Conservation (phyloP, 805 yeast genomes). For the Kodamaea nitidulidarum region DNA sequence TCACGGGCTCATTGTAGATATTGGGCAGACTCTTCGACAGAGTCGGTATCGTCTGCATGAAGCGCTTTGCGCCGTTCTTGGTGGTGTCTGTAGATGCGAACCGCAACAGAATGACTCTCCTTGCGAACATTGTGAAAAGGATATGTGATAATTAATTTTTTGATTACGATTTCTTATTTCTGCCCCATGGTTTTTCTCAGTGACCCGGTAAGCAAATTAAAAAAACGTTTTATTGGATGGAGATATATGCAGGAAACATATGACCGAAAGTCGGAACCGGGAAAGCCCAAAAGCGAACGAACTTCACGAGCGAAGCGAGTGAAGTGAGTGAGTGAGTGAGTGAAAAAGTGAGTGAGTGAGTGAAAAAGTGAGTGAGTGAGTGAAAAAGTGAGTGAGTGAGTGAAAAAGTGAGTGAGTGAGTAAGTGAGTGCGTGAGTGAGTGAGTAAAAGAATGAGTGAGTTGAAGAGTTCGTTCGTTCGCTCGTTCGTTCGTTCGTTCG, state of each 20-base stretch:
- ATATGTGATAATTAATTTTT: neutral
- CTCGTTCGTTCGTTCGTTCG: too few relatives aligned
- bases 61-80: slow-evolving; percentile 25
- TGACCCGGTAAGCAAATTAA: slow-evolving; percentile 9
- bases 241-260: slow-evolving; percentile 4
- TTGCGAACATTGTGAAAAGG: slow-evolving; percentile 8
- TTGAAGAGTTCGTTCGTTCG: too few relatives aligned
- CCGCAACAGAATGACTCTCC: slow-evolving; percentile 12
- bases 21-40: slow-evolving; percentile 11
- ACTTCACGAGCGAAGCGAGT: too few relatives aligned
- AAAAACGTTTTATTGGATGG: slow-evolving; percentile 6
- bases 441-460: too few relatives aligned
- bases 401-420: too few relatives aligned
- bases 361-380: too few relatives aligned
- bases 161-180: neutral
- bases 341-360: too few relatives aligned
- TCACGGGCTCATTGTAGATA: slow-evolving; percentile 3
- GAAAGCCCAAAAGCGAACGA: too few relatives aligned
- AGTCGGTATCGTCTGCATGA: slow-evolving; percentile 33
- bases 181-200: neutral
- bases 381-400: too few relatives aligned
- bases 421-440: too few relatives aligned
- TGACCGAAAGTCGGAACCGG: slow-evolving; percentile 11
- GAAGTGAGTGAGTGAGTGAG: too few relatives aligned
- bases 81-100: slow-evolving; percentile 19